Conservation (phyloP, 148 eudicot genomes). For the Camellia lanceoleosa region DNA sequence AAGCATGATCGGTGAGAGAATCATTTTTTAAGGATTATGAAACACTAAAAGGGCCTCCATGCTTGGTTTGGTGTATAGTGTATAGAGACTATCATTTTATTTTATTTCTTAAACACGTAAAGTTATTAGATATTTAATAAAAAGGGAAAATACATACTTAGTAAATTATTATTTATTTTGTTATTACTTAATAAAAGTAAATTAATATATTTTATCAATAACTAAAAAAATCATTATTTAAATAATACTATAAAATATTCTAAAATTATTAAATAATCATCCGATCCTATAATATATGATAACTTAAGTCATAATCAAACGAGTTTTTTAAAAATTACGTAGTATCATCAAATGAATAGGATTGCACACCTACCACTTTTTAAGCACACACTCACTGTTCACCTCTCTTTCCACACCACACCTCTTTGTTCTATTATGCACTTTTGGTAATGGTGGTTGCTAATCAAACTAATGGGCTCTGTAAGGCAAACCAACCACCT, state of each 20-base stretch:
- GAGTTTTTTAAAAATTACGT: background rate
- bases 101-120: too few species aligned
- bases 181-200: too few species aligned
- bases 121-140: too few species aligned
- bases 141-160: too few species aligned
- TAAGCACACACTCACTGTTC: background rate
- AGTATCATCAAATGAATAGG: constrained; percentile 4
- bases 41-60: background rate
- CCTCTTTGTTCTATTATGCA: background rate
- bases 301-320: constrained; percentile 5
- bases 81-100: too few species aligned
- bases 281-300: too few species aligned
- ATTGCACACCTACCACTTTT: background rate
- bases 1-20: background rate
- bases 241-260: too few species aligned
- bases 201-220: too few species aligned
- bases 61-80: background rate
- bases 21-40: background rate
- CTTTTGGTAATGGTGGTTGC: background rate
- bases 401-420: background rate
- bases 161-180: too few species aligned
- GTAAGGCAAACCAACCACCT: background rate
- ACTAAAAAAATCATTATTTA: too few species aligned
- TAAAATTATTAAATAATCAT: too few species aligned
- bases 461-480: background rate